Evolutionary conservation across 2,329 filamentous ascomycete genomes (phyloP).

Genomic region (Hypoxylon sp.): DNA sequence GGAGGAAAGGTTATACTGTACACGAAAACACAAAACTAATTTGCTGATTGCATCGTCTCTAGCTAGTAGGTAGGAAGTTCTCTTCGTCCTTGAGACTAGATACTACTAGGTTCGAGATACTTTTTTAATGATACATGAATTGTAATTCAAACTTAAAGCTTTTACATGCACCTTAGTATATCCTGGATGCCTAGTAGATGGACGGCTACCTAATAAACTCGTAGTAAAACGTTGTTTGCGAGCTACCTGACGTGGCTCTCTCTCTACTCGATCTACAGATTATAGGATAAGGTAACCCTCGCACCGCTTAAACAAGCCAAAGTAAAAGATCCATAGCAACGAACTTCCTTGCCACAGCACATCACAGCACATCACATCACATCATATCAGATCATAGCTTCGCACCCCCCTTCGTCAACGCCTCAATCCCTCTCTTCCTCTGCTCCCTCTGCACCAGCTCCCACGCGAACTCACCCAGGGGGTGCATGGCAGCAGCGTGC

Average conservation of each 20-base stretch:
- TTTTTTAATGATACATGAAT: background rate
- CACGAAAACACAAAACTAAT: background rate
- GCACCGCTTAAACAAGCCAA: background rate
- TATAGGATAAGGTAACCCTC: too few species aligned
- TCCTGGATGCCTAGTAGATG: background rate
- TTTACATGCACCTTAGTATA: too few species aligned
- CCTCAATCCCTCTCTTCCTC: constrained; percentile 9
- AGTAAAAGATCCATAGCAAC: background rate
- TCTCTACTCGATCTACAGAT: too few species aligned
- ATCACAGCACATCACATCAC: background rate
- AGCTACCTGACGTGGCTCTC: too few species aligned
- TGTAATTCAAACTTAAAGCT: background rate
- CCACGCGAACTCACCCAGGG: constrained; percentile 86
- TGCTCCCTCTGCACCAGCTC: constrained; percentile 65
- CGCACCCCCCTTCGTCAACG: background rate
- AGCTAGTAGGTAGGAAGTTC: background rate
- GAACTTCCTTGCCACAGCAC: background rate
- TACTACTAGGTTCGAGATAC: background rate
- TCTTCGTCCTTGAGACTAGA: background rate
- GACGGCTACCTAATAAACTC: background rate
- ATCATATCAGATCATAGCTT: constrained; percentile 30
- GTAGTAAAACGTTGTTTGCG: background rate
- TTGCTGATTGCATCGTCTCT: background rate
- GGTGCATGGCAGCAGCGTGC: constrained; percentile 77
- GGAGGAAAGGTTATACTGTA: background rate